A percentile compares a stretch with the other conserved stretches of the same genome.
phyloP scores from a whole-genome alignment of 768 basidiomycete species.

The Saitozyma sp. region DNA sequence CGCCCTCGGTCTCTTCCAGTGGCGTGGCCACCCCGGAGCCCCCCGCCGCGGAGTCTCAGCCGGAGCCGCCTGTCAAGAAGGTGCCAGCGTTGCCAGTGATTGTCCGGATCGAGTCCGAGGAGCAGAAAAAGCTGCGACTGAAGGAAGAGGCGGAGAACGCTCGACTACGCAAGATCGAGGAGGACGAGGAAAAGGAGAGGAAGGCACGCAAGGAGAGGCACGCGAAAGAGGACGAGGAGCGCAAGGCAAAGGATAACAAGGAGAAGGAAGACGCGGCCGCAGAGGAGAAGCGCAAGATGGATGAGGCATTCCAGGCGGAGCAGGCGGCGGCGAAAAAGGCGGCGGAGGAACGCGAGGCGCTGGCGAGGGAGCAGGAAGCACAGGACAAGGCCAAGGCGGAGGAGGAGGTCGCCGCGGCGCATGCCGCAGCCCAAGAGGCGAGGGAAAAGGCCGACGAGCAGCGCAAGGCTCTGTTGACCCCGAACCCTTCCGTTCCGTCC shows the following conservation, averaged over 20 bases:
- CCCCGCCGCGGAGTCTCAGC: conserved; percentile 48
- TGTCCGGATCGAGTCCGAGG: conserved; percentile 48
- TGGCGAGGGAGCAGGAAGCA: conserved; percentile 19
- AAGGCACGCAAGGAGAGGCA: conserved; percentile 54
- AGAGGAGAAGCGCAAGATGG: conserved; percentile 7
- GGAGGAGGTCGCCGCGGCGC: conserved; percentile 25
- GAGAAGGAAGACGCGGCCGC: conserved; percentile 34
- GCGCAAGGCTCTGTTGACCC: conserved; percentile 25
- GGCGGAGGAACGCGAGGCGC: conserved; percentile 28
- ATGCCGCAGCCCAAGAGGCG: conserved; percentile 33
- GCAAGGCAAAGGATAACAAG: conserved; percentile 48
- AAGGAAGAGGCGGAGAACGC: conserved; percentile 37
- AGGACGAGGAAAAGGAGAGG: conserved; percentile 45
- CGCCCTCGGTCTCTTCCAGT: conserved; percentile 43
- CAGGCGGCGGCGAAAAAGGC: conserved; percentile 24
- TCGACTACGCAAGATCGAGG: conserved; percentile 43
- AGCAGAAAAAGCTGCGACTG: conserved; percentile 39
- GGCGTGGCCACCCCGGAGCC: conserved; percentile 46
- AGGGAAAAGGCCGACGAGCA: conserved; percentile 28
- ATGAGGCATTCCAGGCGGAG: conserved; percentile 7
- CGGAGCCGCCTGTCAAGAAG: conserved; percentile 36
- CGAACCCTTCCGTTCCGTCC: conserved; percentile 28
- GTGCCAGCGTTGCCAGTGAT: conserved; percentile 38
- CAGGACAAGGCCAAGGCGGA: conserved; percentile 27
- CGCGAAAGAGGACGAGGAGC: conserved; percentile 44